Evolutionary conservation across 169 alveolate genomes (phyloP), one percentile per base, ranked within the genome.

Genomic region (Eimeria falciformis): DNA sequence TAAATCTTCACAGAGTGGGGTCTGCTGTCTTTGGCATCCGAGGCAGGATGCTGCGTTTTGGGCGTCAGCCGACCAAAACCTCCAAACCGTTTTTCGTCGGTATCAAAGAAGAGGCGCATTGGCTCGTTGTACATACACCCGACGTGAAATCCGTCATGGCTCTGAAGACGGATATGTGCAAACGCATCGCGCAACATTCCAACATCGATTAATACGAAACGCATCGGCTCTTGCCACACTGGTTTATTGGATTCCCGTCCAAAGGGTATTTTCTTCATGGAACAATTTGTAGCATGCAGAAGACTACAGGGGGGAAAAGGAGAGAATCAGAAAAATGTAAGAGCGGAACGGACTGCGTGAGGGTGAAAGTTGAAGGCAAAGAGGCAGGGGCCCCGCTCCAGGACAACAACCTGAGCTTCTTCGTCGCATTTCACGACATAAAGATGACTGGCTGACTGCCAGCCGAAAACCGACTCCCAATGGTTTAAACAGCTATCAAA

Each of bases 301-400:
- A 18, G 56, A 69, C 45, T 11, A 18, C 4, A 69, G 43, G 55
- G 50, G 6, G 56, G 37, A 27, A 23, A 69, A 37, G 2, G 81
- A 27, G 29, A 12, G 37, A 11, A 2, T 37, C 27, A 3, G 40
- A 33, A 33, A 1, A 33, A 33, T 33, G 40, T 33, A 33, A 33
- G 40, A 33, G 40, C 40, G 40, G 2, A 2, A 33, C 40, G 40
- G 40, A 33, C 40, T 33, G 40, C 40, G 37, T 78, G 88, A 9
- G 95, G 96, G 88, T 95, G 94, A 95, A 97, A 96, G 96, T 98
- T 98, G 92, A 97, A 97, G 11, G 97, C 98, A 90, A 98, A 97
- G 29, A 97, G 93, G 55, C 97, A 95, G 27, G 94, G 90, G 50
- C 98, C 98, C 88, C 98, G 95, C 86, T 97, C 99, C 90, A 97